A percentile compares a stretch with the other conserved stretches of the same genome.
Evolutionary conservation across 768 basidiomycete genomes (phyloP).

Genomic region (Kondoa subrosea): DNA sequence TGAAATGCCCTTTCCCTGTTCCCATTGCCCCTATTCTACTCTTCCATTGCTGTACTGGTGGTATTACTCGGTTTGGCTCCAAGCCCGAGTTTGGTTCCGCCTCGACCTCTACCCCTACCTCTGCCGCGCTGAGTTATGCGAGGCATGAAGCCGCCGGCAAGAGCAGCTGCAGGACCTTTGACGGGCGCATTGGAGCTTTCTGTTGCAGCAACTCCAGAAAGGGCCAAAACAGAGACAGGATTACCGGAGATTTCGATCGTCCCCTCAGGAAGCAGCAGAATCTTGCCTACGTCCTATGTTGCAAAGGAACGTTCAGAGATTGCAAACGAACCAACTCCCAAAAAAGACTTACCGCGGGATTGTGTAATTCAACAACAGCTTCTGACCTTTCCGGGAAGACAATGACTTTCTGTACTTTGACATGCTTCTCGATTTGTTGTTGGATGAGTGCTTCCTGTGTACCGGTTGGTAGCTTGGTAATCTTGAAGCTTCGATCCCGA

Average conservation of each 20-base stretch:
- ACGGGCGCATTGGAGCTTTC: constrained; percentile 1
- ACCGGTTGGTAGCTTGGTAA: constrained; percentile 53
- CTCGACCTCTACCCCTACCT: not conserved
- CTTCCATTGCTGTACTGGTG: too few relatives aligned
- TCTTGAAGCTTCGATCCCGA: constrained; percentile 55
- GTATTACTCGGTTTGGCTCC: too few relatives aligned
- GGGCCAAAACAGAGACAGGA: constrained; percentile 46
- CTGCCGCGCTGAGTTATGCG: not conserved
- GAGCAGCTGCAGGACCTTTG: constrained; percentile 7
- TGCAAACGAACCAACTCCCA: not conserved
- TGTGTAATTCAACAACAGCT: constrained; percentile 35
- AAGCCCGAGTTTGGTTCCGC: not conserved
- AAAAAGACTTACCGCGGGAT: constrained; percentile 32
- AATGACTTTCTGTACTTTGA: constrained; percentile 49
- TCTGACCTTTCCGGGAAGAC: constrained; percentile 50
- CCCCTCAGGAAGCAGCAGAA: constrained; percentile 52
- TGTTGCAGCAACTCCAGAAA: constrained; percentile 23
- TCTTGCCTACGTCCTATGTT: constrained; percentile 55
- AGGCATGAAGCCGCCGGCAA: constrained; percentile 2
- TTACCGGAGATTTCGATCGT: constrained; percentile 54
- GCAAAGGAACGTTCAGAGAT: not conserved
- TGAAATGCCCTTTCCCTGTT: too few relatives aligned
- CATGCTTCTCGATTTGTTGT: constrained; percentile 66
- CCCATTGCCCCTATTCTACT: too few relatives aligned
- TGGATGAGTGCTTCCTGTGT: constrained; percentile 85